Evolutionary conservation across 176 grass and related monocot genomes (phyloP).

Genomic region (Elymus sibiricus): DNA sequence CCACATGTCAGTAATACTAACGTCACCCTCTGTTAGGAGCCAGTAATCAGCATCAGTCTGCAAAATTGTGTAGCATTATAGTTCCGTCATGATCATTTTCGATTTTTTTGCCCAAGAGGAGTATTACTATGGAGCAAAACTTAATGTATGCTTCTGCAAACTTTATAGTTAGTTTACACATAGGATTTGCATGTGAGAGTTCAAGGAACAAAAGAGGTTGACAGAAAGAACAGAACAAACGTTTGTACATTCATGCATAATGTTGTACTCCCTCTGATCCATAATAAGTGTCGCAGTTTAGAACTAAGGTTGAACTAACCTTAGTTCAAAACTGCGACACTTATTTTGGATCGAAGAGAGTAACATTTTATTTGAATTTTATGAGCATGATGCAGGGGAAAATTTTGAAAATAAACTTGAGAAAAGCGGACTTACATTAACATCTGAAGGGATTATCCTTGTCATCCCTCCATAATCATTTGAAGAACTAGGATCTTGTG

Average conservation of each 20-base stretch:
- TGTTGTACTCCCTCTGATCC: not conserved
- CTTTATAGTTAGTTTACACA: not conserved
- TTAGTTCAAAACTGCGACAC: too few relatives aligned
- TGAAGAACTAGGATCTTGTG: constrained; percentile 45
- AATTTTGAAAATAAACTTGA: not conserved
- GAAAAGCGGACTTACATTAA: constrained; percentile 55
- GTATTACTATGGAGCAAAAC: not conserved
- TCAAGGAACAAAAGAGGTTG: not conserved
- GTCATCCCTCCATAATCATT: constrained; percentile 86
- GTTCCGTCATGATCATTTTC: constrained; percentile 3
- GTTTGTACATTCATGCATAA: constrained; percentile 12
- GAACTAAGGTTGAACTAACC: too few relatives aligned
- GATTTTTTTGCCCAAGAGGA: not conserved
- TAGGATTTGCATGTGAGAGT: constrained; percentile 4
- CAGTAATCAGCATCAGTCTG: constrained; percentile 95
- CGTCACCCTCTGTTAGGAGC: constrained; percentile 78
- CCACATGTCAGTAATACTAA: constrained; percentile 94
- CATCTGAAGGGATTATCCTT: constrained; percentile 84
- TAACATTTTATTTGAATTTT: not conserved
- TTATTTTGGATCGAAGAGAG: too few relatives aligned
- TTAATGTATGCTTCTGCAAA: not conserved
- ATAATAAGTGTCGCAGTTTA: too few relatives aligned
- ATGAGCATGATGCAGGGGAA: not conserved
- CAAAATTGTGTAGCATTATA: constrained; percentile 39
- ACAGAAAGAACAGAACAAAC: constrained; percentile 8